Percentiles rank a stretch among this genome's conserved stretches.
Evolutionary conservation across 495 filamentous ascomycete genomes (phyloP).

Genomic region (Trichocladium antarcticum): DNA sequence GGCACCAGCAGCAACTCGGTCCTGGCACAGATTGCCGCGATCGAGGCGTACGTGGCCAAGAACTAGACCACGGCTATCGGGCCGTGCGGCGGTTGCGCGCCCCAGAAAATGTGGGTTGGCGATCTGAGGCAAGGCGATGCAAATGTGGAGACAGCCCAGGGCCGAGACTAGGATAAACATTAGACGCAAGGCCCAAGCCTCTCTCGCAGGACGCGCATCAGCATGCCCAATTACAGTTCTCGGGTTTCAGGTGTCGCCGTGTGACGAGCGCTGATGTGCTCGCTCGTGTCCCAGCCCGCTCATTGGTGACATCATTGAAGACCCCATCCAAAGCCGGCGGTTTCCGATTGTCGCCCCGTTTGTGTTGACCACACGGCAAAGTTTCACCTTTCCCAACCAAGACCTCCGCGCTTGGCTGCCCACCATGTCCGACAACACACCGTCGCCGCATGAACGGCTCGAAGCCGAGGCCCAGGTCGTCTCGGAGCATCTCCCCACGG

Average conservation of each 20-base stretch:
- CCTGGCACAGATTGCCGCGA: slow-evolving; percentile 54
- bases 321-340: background rate
- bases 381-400: background rate
- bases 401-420: background rate
- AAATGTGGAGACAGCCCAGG: no score
- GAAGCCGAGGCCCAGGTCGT: slow-evolving; percentile 28
- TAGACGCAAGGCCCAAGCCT: no score
- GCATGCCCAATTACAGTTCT: no score
- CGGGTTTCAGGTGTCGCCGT: no score
- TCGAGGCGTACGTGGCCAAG: slow-evolving; percentile 10
- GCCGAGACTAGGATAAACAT: no score
- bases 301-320: slow-evolving; percentile 8
- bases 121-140: no score
- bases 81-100: background rate
- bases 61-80: background rate
- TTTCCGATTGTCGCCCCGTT: background rate
- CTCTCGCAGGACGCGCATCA: no score
- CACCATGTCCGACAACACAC: slow-evolving; percentile 5
- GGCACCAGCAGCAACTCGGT: slow-evolving; percentile 70
- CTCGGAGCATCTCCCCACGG: slow-evolving; percentile 35
- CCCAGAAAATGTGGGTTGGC: no score
- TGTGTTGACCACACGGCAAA: background rate
- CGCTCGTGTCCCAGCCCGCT: background rate
- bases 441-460: slow-evolving; percentile 6
- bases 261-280: no score